Conservation (phyloP, 257 asterid genomes). For the Sherardia arvensis region DNA sequence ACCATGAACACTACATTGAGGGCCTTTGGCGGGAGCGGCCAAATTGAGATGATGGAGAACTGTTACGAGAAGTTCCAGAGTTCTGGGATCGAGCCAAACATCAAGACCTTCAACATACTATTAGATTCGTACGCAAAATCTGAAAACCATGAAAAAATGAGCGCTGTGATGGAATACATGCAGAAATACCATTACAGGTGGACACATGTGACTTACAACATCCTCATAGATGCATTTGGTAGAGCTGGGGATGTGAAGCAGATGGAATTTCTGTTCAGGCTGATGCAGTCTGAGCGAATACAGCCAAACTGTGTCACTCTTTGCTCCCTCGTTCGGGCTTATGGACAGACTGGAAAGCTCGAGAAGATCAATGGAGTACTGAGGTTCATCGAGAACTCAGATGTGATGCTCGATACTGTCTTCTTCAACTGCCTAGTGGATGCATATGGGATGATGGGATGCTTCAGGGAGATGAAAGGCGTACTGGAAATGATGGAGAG, state of each 20-base stretch:
- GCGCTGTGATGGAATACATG: slow-evolving; percentile 93
- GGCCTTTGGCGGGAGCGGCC: slow-evolving; percentile 94
- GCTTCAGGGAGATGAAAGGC: slow-evolving; percentile 71
- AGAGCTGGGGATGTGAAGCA: slow-evolving; percentile 71
- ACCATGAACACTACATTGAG: slow-evolving; percentile 89
- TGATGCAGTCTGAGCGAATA: slow-evolving; percentile 85
- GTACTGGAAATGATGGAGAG: slow-evolving; percentile 71
- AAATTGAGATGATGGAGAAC: slow-evolving; percentile 82
- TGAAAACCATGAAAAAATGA: slow-evolving; percentile 67
- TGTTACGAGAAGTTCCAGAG: slow-evolving; percentile 81
- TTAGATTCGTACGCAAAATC: slow-evolving; percentile 79
- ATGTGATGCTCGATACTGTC: slow-evolving; percentile 61
- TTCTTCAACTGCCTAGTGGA: slow-evolving; percentile 82
- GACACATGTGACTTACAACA: slow-evolving; percentile 79
- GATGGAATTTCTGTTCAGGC: slow-evolving; percentile 75
- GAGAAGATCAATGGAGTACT: slow-evolving; percentile 54
- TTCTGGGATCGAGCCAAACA: slow-evolving; percentile 79
- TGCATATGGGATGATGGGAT: slow-evolving; percentile 87
- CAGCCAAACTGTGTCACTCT: slow-evolving; percentile 74
- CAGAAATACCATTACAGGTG: slow-evolving; percentile 76
- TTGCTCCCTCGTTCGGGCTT: slow-evolving; percentile 75
- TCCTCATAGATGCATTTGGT: slow-evolving; percentile 88
- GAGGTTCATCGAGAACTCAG: slow-evolving; percentile 56
- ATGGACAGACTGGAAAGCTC: slow-evolving; percentile 53
- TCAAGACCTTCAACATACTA: slow-evolving; percentile 85